A percentile compares a stretch with the other conserved stretches of the same genome.
phyloP scores from a whole-genome alignment of 352 stramenopile genomes.

The Phytophthora idaei region DNA sequence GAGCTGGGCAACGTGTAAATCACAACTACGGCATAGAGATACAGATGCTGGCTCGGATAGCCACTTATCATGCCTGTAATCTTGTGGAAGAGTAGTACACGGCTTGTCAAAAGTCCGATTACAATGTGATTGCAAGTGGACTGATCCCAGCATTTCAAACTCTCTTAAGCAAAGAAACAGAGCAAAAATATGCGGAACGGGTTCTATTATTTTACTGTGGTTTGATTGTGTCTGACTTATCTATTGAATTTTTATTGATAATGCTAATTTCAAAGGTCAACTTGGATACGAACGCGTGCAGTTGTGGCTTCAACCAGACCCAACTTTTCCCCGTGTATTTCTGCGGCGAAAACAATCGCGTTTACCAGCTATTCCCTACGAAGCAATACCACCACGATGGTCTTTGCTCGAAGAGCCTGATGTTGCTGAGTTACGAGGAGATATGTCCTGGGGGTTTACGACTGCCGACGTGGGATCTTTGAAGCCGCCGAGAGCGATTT shows the following conservation, averaged over 20 bases:
- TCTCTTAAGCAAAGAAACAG: neutral
- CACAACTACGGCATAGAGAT: slow-evolving; percentile 6
- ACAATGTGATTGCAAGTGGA: neutral
- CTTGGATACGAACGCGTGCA: too few species aligned
- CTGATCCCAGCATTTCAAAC: neutral
- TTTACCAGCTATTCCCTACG: neutral
- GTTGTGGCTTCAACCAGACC: too few species aligned
- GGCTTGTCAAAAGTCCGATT: neutral
- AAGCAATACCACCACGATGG: neutral
- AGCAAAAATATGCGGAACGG: neutral
- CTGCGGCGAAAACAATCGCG: neutral
- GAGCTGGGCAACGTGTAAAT: neutral
- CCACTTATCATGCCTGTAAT: slow-evolving; percentile 1
- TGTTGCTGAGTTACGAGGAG: too few species aligned
- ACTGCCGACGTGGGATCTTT: too few species aligned
- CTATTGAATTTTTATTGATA: too few species aligned
- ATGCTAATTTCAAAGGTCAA: too few species aligned
- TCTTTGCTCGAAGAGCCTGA: neutral
- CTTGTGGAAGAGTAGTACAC: neutral
- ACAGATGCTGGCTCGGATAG: neutral
- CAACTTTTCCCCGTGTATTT: neutral
- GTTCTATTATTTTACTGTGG: neutral
- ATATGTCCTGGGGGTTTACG: too few species aligned
- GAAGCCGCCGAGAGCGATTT: neutral
- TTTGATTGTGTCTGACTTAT: too few species aligned